Evolutionary conservation across 768 basidiomycete species (phyloP).

Genomic region (Mycena capillaripes): DNA sequence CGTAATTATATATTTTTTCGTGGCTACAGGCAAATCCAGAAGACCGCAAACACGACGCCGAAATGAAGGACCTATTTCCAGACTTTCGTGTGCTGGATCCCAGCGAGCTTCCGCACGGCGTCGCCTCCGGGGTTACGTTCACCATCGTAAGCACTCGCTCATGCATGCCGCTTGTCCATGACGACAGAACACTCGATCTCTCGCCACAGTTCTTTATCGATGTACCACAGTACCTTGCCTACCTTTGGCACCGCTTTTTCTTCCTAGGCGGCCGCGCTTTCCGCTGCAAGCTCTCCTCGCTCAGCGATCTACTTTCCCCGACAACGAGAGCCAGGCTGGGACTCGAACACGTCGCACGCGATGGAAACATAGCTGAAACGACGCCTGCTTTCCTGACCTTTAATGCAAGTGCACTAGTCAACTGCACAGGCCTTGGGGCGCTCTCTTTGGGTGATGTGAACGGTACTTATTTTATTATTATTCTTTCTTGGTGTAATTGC

Average conservation of each 20-base stretch:
- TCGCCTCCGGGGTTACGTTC: constrained; percentile 7
- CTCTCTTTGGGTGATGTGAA: constrained; percentile 69
- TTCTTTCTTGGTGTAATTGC: not conserved
- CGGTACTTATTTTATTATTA: constrained; percentile 47
- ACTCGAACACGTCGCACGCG: constrained; percentile 1
- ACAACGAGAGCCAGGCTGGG: not conserved
- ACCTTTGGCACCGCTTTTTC: constrained; percentile 15
- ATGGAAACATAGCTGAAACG: not conserved
- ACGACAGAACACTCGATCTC: not conserved
- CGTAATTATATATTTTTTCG: not conserved
- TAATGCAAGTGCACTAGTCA: constrained; percentile 7
- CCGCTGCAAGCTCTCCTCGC: constrained; percentile 15
- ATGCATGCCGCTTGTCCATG: not conserved
- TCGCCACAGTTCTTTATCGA: constrained; percentile 19
- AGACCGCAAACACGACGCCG: not conserved
- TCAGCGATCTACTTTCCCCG: constrained; percentile 1
- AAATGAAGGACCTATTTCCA: not conserved
- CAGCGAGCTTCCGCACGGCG: constrained; percentile 12
- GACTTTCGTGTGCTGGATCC: constrained; percentile 18
- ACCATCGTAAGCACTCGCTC: constrained; percentile 8
- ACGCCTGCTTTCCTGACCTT: not conserved
- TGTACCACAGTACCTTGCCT: constrained; percentile 23
- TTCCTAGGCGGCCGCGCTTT: constrained; percentile 21
- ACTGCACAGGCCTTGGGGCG: constrained; percentile 52
- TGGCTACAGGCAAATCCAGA: not conserved